These are phyloP conservation scores for Aspergillus funiculosus DNA, from an alignment of 495 filamentous ascomycete genomes.

Conservation along the genomic window DNA sequence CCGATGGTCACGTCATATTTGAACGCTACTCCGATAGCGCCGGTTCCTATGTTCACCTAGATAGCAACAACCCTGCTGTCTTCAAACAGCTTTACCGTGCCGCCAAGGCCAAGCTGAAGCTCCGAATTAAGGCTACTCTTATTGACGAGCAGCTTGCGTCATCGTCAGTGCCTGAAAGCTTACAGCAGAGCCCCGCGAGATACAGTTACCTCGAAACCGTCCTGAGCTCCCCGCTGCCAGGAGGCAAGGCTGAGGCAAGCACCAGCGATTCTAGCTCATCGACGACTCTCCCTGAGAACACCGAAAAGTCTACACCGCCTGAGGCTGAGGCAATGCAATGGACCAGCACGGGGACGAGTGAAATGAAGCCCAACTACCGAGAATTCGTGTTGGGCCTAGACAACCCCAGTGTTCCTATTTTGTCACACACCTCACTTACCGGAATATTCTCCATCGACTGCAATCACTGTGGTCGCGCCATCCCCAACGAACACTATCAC, in stretches of 20 bases:
- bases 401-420: constrained; percentile 23
- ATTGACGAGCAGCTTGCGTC: constrained; percentile 15
- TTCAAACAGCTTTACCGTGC: constrained; percentile 97
- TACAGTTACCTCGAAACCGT: constrained; percentile 44
- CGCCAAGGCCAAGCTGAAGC: constrained; percentile 97
- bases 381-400: constrained; percentile 30
- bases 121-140: constrained; percentile 72
- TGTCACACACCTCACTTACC: constrained; percentile 29
- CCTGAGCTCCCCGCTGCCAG: constrained; percentile 31
- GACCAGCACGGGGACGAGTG: constrained; percentile 4
- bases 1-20: constrained; percentile 62
- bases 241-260: constrained; percentile 12
- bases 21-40: constrained; percentile 98
- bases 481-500: constrained; percentile 83
- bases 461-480: constrained; percentile 76
- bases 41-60: constrained; percentile 68
- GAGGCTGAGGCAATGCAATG: constrained; percentile 7
- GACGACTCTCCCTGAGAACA: constrained; percentile 8
- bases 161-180: constrained; percentile 7
- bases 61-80: constrained; percentile 68
- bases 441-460: constrained; percentile 70
- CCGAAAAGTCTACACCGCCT: constrained; percentile 5
- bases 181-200: constrained; percentile 20
- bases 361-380: constrained; percentile 24
- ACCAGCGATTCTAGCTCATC: constrained; percentile 7